A percentile compares a stretch with the other conserved stretches of the same genome.
Conservation (phyloP, 2,329 filamentous ascomycete genomes). For the Chlorencoelia australis region DNA sequence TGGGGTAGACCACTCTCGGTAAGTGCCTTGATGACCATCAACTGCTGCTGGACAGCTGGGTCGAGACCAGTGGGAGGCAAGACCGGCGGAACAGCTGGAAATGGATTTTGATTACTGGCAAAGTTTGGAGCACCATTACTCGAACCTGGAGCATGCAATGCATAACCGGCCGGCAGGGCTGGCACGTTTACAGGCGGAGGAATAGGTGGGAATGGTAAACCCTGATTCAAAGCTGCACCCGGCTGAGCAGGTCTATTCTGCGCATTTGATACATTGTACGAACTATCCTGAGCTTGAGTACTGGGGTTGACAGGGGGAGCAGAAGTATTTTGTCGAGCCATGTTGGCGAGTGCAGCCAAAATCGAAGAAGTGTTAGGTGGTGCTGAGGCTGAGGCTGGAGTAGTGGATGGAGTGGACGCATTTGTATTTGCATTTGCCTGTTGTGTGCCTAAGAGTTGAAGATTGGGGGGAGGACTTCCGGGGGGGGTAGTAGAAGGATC, state of each 20-base stretch:
- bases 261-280: constrained; percentile 37
- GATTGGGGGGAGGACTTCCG: constrained; percentile 37
- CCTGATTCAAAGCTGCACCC: constrained; percentile 18
- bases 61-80: constrained; percentile 34
- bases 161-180: constrained; percentile 26
- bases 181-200: constrained; percentile 51
- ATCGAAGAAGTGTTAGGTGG: constrained; percentile 54
- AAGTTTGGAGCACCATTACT: constrained; percentile 32
- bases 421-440: constrained; percentile 31
- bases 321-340: constrained; percentile 63
- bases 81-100: constrained; percentile 29
- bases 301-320: constrained; percentile 27
- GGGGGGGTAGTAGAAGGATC: constrained; percentile 63
- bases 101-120: constrained; percentile 29
- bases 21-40: constrained; percentile 65
- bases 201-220: constrained; percentile 28
- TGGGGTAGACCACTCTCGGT: constrained; percentile 65
- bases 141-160: constrained; percentile 20
- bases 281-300: constrained; percentile 26
- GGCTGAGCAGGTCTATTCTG: constrained; percentile 32
- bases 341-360: constrained; percentile 68
- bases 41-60: constrained; percentile 53
- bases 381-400: constrained; percentile 31
- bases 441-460: constrained; percentile 31
- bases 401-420: constrained; percentile 31